Percentiles rank a stretch among this genome's conserved stretches.
Conservation (phyloP, 345 rosid species). For the Syzygium aqueum region DNA sequence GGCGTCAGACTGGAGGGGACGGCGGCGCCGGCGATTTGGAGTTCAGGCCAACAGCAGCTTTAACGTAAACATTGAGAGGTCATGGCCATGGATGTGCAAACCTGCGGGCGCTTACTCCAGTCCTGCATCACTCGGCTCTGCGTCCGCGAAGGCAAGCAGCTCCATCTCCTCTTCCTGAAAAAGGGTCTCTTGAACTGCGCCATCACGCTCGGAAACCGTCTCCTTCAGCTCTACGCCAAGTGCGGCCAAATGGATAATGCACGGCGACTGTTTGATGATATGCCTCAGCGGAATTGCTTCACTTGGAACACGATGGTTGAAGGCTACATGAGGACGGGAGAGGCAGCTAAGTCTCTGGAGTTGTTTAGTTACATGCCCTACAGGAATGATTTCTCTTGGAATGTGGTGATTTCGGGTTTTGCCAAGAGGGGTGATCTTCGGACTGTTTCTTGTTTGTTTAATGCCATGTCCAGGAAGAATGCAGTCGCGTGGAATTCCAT, state of each 20-base stretch:
- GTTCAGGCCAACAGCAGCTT: neutral
- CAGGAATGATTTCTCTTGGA: constrained; percentile 39
- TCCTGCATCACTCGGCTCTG: neutral
- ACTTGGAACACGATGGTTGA: constrained; percentile 11
- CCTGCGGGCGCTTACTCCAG: neutral
- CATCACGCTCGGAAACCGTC: constrained; percentile 45
- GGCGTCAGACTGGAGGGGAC: neutral
- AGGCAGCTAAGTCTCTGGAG: constrained; percentile 20
- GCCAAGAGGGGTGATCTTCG: constrained; percentile 44
- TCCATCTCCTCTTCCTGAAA: constrained; percentile 44
- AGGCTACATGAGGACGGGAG: neutral
- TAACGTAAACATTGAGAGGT: neutral
- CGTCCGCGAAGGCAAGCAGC: constrained; percentile 11
- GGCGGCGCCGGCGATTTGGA: neutral
- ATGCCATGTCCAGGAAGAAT: constrained; percentile 59
- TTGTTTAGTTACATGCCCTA: constrained; percentile 64
- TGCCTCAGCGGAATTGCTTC: constrained; percentile 54
- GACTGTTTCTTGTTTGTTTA: constrained; percentile 44
- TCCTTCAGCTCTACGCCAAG: constrained; percentile 34
- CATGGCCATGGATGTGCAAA: neutral
- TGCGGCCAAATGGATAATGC: constrained; percentile 34
- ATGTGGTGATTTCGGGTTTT: constrained; percentile 41
- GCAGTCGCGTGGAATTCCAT: constrained; percentile 45
- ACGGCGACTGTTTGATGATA: constrained; percentile 52
- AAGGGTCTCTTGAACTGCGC: constrained; percentile 39